Percentiles rank a stretch among this genome's conserved stretches.
Conservation (phyloP, 202 grass and related monocot species). For the Saccharum hybrid region DNA sequence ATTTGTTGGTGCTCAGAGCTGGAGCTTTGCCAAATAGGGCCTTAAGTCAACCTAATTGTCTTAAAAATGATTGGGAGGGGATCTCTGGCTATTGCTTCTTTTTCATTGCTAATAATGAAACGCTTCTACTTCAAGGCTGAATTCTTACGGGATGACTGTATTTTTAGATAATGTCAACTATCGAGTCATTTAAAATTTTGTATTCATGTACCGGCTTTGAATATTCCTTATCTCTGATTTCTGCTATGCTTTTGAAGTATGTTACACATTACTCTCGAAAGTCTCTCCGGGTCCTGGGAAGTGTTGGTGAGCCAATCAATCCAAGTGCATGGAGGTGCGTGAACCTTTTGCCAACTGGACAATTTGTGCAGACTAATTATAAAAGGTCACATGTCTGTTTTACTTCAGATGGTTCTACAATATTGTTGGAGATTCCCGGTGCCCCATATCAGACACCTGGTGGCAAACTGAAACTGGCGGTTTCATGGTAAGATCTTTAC, state of each 20-base stretch:
- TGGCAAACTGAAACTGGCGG: slow-evolving; percentile 90
- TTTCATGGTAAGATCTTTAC: slow-evolving; percentile 47
- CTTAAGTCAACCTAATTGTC: slow-evolving; percentile 10
- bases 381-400: slow-evolving; percentile 37
- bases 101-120: slow-evolving; percentile 23
- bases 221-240: slow-evolving; percentile 32
- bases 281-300: slow-evolving; percentile 91
- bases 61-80: neutral
- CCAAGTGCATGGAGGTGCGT: slow-evolving; percentile 93
- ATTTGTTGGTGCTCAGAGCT: neutral
- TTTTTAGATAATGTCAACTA: slow-evolving; percentile 30
- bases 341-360: slow-evolving; percentile 32
- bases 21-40: neutral
- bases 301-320: slow-evolving; percentile 97
- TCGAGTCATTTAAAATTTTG: neutral
- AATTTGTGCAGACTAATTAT: slow-evolving; percentile 1
- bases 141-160: neutral
- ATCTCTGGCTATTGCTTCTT: neutral
- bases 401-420: slow-evolving; percentile 88
- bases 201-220: neutral
- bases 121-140: neutral
- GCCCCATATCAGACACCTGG: slow-evolving; percentile 97
- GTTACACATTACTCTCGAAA: slow-evolving; percentile 79
- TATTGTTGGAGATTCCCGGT: slow-evolving; percentile 80
- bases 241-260: slow-evolving; percentile 65